phyloP scores from a whole-genome alignment of 2,329 filamentous ascomycete genomes.

The Fusarium xylarioides region DNA sequence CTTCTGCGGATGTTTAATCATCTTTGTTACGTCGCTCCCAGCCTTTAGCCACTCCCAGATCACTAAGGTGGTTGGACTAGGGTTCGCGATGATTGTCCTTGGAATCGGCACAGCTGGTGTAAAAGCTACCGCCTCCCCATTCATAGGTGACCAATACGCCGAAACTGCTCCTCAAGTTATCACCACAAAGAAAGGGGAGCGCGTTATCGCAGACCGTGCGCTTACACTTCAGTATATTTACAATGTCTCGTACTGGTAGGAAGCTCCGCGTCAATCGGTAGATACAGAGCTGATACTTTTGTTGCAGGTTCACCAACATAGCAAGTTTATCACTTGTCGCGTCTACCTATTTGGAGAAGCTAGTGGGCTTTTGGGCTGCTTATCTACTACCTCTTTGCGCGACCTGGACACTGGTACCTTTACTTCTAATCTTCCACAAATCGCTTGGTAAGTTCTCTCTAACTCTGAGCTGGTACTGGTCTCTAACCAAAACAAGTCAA shows the following conservation, averaged over 20 bases:
- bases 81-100: background rate
- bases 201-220: background rate
- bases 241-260: background rate
- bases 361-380: background rate
- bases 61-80: background rate
- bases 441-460: background rate
- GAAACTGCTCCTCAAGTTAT: background rate
- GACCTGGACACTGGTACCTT: background rate
- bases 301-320: background rate
- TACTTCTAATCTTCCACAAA: background rate
- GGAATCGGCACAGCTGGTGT: background rate
- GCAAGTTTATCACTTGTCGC: background rate
- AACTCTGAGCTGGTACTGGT: accelerated
- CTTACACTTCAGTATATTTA: background rate
- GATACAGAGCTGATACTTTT: background rate
- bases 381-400: background rate
- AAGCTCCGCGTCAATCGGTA: background rate
- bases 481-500: background rate
- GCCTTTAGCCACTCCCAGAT: background rate
- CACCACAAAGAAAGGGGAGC: background rate
- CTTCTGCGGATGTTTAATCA: background rate
- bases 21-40: background rate
- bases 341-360: background rate
- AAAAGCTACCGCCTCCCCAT: background rate
- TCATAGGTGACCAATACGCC: background rate